These are phyloP conservation scores for Juglanconis juglandina DNA, from an alignment of 2,329 filamentous ascomycete genomes.

Conservation along the genomic window DNA sequence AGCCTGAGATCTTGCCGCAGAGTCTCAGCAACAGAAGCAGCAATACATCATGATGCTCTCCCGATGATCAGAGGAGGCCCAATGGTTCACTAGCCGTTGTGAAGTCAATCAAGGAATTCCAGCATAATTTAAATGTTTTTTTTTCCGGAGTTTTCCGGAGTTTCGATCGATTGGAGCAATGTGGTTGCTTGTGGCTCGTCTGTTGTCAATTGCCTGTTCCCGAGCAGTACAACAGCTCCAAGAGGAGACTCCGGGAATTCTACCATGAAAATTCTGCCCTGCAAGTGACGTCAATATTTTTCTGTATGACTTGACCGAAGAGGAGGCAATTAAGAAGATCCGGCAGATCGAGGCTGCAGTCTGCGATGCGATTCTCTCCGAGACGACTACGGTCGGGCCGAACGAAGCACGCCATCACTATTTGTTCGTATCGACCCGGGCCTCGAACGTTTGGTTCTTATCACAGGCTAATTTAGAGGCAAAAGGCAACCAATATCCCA, in stretches of 20 bases:
- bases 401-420: constrained; percentile 84
- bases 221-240: constrained; percentile 56
- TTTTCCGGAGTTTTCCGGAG: constrained; percentile 67
- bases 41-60: constrained; percentile 67
- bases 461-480: background rate
- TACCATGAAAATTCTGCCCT: constrained; percentile 80
- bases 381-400: constrained; percentile 71
- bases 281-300: constrained; percentile 87
- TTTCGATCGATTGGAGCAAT: constrained; percentile 77
- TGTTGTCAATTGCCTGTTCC: constrained; percentile 76
- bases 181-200: constrained; percentile 78
- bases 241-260: constrained; percentile 64
- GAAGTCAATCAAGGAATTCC: constrained; percentile 64
- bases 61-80: constrained; percentile 56
- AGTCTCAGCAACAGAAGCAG: constrained; percentile 58
- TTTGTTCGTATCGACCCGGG: constrained; percentile 37
- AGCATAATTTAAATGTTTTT: constrained; percentile 80
- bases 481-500: constrained; percentile 72
- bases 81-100: constrained; percentile 67
- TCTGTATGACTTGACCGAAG: constrained; percentile 73
- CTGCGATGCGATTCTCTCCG: constrained; percentile 73
- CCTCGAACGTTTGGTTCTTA: constrained; percentile 3
- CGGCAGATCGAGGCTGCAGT: constrained; percentile 74
- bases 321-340: constrained; percentile 79
- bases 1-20: constrained; percentile 55